phyloP scores from a whole-genome alignment of 2,329 filamentous ascomycete genomes.

The Rhexocercosporidium sp. region DNA sequence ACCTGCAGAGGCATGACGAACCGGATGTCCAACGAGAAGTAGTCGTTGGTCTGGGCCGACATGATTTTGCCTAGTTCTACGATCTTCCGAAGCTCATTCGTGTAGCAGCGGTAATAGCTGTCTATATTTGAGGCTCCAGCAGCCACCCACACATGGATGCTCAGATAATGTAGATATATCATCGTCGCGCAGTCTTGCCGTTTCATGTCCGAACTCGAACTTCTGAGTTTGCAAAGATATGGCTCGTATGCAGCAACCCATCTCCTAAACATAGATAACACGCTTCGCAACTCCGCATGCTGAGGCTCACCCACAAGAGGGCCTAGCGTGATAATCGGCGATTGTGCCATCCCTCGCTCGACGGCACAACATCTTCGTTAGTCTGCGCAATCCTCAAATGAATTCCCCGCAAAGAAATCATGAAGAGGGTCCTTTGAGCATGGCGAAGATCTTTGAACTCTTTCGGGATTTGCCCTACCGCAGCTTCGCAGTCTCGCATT shows the following conservation, averaged over 20 bases:
- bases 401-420: background rate
- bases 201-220: background rate
- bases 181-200: background rate
- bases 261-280: background rate
- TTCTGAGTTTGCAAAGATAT: background rate
- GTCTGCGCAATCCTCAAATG: background rate
- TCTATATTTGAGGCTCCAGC: background rate
- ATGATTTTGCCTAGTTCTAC: conserved; percentile 4
- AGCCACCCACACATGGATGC: background rate
- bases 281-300: background rate
- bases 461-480: background rate
- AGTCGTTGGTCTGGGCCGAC: background rate
- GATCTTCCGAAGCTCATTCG: conserved; percentile 8
- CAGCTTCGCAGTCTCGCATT: background rate
- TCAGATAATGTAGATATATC: background rate
- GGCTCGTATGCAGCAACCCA: background rate
- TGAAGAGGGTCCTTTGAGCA: background rate
- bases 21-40: conserved; percentile 9
- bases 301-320: background rate
- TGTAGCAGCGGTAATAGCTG: conserved; percentile 1
- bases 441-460: conserved; percentile 6
- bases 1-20: conserved; percentile 17
- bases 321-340: background rate
- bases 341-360: background rate
- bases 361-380: background rate